A percentile compares a stretch with the other conserved stretches of the same genome.
Conservation (phyloP, 2,329 filamentous ascomycete genomes). For the Xylariomycetidae sp. region DNA sequence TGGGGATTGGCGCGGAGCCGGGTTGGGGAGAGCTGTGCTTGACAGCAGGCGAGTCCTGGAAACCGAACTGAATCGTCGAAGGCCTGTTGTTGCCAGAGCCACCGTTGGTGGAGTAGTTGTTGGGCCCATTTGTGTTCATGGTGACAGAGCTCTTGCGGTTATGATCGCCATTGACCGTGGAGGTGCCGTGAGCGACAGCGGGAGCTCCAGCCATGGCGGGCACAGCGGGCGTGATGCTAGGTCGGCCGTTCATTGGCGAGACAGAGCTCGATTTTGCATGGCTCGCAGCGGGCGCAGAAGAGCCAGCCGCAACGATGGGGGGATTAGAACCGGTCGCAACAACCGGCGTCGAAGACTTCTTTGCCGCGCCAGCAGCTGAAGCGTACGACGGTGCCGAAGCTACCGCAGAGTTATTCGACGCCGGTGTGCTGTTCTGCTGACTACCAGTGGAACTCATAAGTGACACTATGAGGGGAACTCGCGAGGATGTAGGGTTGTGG, state of each 20-base stretch:
- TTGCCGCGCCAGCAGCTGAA: conserved; percentile 59
- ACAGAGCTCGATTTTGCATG: conserved; percentile 62
- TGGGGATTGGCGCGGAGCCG: conserved; percentile 55
- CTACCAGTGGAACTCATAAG: conserved; percentile 60
- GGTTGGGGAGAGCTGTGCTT: conserved; percentile 63
- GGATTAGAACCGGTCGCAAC: conserved; percentile 55
- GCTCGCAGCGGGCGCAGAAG: conserved; percentile 48
- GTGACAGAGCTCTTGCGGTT: conserved; percentile 84
- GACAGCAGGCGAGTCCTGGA: conserved; percentile 63
- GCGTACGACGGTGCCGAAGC: conserved; percentile 61
- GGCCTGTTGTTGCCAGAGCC: conserved; percentile 55
- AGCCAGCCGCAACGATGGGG: conserved; percentile 51
- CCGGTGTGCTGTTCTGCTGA: conserved; percentile 50
- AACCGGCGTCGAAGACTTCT: conserved; percentile 56
- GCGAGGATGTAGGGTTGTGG: no score
- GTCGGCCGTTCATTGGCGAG: conserved; percentile 82
- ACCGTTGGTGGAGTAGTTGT: conserved; percentile 73
- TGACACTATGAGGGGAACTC: no score
- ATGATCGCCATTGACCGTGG: conserved; percentile 71
- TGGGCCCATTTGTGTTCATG: conserved; percentile 79
- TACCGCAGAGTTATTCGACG: conserved; percentile 52
- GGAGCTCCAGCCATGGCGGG: conserved; percentile 61
- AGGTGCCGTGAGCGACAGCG: conserved; percentile 57
- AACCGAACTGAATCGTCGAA: conserved; percentile 78
- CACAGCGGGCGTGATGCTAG: conserved; percentile 64